These are phyloP conservation scores for Graphilbum sp. DNA, from an alignment of 2,329 filamentous ascomycete species.

Conservation along the genomic window DNA sequence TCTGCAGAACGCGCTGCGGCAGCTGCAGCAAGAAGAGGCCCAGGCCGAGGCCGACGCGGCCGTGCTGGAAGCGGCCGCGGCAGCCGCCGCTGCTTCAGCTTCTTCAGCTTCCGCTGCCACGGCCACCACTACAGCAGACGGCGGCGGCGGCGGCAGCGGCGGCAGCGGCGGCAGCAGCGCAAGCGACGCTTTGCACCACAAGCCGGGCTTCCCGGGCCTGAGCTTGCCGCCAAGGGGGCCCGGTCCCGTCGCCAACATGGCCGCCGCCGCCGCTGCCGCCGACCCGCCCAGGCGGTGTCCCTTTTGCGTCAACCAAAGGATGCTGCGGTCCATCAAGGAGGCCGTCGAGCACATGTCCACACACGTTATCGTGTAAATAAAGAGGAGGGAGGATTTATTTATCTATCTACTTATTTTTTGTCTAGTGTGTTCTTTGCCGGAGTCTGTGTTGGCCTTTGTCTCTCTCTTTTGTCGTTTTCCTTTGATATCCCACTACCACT, in stretches of 20 bases:
- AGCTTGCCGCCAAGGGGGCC: no score
- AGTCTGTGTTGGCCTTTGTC: no score
- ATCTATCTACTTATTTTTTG: no score
- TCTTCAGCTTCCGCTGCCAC: no score
- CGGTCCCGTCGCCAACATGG: no score
- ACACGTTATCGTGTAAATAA: slow-evolving; percentile 41
- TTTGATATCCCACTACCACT: no score
- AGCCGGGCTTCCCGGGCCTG: no score
- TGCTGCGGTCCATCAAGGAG: slow-evolving; percentile 44
- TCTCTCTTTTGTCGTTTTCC: no score
- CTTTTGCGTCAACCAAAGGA: slow-evolving; percentile 44
- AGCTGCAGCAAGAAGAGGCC: slow-evolving; percentile 44
- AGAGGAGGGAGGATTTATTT: no score
- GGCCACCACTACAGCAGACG: neutral
- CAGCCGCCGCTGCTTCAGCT: slow-evolving; percentile 23
- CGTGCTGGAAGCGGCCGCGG: slow-evolving; percentile 33
- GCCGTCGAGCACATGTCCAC: slow-evolving; percentile 46
- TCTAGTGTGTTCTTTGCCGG: no score
- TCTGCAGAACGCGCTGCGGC: slow-evolving; percentile 40
- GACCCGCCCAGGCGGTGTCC: slow-evolving; percentile 38
- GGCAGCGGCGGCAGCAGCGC: neutral
- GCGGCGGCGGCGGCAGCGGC: slow-evolving; percentile 3
- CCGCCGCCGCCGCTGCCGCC: slow-evolving; percentile 20
- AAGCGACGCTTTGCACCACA: no score
- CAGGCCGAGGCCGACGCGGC: slow-evolving; percentile 41